These are phyloP conservation scores for Botrytis elliptica DNA, from an alignment of 2,329 filamentous ascomycete genomes.

Conservation along the genomic window DNA sequence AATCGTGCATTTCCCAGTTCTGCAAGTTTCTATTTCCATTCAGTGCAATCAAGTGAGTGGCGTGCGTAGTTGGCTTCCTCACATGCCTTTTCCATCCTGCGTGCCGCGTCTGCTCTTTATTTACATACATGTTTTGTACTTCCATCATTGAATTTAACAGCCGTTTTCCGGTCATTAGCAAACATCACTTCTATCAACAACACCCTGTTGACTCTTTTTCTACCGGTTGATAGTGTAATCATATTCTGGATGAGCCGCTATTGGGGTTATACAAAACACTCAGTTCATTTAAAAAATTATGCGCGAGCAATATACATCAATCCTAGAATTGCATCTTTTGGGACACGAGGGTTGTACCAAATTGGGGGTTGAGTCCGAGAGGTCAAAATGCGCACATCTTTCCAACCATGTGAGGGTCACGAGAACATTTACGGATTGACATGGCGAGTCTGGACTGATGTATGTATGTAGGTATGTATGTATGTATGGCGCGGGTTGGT, in stretches of 20 bases:
- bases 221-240: conserved; percentile 15
- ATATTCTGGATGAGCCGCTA: conserved; percentile 32
- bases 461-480: not conserved
- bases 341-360: conserved; percentile 35
- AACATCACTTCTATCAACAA: conserved; percentile 11
- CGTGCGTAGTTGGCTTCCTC: conserved; percentile 12
- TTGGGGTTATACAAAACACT: conserved; percentile 25
- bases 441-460: conserved; percentile 22
- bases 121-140: conserved; percentile 15
- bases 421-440: conserved; percentile 27
- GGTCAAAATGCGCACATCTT: conserved; percentile 15
- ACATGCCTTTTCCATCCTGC: conserved; percentile 15
- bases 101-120: conserved; percentile 18
- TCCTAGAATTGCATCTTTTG: conserved; percentile 32
- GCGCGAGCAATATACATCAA: conserved; percentile 24
- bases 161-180: conserved; percentile 22
- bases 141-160: conserved; percentile 19
- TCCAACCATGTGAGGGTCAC: conserved; percentile 35
- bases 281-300: conserved; percentile 27
- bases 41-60: conserved; percentile 22
- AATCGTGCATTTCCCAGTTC: conserved; percentile 10
- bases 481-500: conserved; percentile 8
- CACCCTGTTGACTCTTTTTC: conserved; percentile 9
- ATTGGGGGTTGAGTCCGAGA: conserved; percentile 25
- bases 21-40: conserved; percentile 17